Conservation (phyloP, 2,329 filamentous ascomycete species). For the Pseudocercospora musae region DNA sequence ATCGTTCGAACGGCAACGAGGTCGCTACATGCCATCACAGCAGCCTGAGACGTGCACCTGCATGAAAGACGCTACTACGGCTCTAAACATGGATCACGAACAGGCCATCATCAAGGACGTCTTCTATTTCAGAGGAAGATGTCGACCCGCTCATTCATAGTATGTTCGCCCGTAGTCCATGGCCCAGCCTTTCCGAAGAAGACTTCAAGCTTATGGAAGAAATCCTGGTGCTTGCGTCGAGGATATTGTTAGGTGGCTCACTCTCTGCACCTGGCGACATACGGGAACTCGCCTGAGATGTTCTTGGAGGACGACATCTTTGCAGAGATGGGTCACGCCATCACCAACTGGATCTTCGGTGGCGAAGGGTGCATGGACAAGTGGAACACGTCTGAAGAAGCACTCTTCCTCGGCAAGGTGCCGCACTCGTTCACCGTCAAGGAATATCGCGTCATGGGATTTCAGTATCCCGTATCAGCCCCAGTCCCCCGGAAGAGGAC, state of each 20-base stretch:
- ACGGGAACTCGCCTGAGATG: background rate
- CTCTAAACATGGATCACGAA: too few relatives aligned
- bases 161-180: too few relatives aligned
- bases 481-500: too few relatives aligned
- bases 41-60: background rate
- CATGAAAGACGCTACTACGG: background rate
- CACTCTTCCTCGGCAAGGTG: background rate
- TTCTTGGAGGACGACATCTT: slow-evolving; percentile 5
- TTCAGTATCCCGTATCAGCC: too few relatives aligned
- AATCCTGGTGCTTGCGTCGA: too few relatives aligned
- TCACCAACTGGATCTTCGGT: slow-evolving; percentile 5
- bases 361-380: background rate
- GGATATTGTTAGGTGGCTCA: slow-evolving; percentile 1
- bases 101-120: too few relatives aligned
- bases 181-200: too few relatives aligned
- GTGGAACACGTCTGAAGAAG: background rate
- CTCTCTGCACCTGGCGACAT: background rate
- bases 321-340: slow-evolving; percentile 7
- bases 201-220: too few relatives aligned
- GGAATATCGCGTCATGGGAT: too few relatives aligned
- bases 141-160: too few relatives aligned
- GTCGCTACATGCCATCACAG: background rate
- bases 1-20: too few relatives aligned
- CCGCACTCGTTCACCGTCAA: background rate
- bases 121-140: too few relatives aligned